A percentile compares a stretch with the other conserved stretches of the same genome.
Conservation (phyloP, 2,329 filamentous ascomycete species). For the Graphilbum fragrans region DNA sequence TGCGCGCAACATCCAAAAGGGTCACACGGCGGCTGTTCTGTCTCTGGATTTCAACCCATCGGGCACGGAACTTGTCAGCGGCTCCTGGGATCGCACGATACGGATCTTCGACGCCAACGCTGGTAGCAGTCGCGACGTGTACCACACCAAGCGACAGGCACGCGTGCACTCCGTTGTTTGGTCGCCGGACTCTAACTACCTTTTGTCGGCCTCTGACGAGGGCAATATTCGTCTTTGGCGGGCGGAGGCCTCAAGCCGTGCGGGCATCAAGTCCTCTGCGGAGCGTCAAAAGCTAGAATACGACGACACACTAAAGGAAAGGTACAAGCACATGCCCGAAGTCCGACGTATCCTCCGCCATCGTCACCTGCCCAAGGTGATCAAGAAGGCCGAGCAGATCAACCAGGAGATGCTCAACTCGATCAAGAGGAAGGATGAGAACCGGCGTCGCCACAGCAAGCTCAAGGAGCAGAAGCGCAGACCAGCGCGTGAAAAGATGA, state of each 20-base stretch:
- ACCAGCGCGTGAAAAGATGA: conserved; percentile 71
- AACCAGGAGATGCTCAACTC: conserved; percentile 80
- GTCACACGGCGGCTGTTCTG: conserved; percentile 61
- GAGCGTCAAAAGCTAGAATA: conserved; percentile 87
- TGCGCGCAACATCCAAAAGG: conserved; percentile 14
- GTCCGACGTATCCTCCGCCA: conserved; percentile 83
- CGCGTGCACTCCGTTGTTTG: conserved; percentile 45
- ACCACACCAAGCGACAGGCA: conserved; percentile 98
- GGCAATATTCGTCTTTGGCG: conserved; percentile 83
- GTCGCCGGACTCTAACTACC: conserved; percentile 78
- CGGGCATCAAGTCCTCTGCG: conserved; percentile 73
- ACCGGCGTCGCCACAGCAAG: conserved; percentile 81
- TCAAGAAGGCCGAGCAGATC: conserved; percentile 94
- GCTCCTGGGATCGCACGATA: conserved; percentile 78
- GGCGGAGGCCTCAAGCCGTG: conserved; percentile 68
- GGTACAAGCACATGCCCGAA: conserved; percentile 94
- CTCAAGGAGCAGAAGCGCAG: conserved; percentile 57
- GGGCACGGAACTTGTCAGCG: conserved; percentile 83
- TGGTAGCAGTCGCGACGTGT: conserved; percentile 83
- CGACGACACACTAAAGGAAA: conserved; percentile 68
- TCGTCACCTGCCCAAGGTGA: conserved; percentile 78
- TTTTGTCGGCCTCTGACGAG: conserved; percentile 86
- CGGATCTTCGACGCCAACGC: conserved; percentile 70
- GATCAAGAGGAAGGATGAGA: conserved; percentile 86
- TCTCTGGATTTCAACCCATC: conserved; percentile 93